Evolutionary conservation across 208 protist species (phyloP).

Genomic region (Leishmania guyanensis): DNA sequence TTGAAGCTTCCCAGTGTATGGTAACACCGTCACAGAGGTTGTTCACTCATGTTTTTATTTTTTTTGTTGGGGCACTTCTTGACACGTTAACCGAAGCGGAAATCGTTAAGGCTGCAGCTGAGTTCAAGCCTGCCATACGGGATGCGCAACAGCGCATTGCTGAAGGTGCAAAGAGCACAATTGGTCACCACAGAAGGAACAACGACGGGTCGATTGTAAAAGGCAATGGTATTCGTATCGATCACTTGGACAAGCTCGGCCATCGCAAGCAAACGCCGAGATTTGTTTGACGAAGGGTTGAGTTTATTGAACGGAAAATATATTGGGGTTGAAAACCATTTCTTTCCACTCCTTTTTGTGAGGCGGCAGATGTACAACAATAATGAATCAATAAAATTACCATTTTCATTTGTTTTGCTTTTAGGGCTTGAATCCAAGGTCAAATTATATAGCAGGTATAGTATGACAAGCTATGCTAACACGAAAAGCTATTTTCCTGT

Average conservation of each 20-base stretch:
- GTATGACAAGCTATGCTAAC: neutral
- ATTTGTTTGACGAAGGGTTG: conserved; percentile 11
- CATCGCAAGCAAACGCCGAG: conserved; percentile 41
- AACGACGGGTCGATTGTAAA: conserved; percentile 17
- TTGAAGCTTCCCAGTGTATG: conserved; percentile 19
- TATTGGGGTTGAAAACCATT: neutral
- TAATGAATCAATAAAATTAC: neutral
- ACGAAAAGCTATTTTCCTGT: neutral
- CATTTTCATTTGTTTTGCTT: neutral
- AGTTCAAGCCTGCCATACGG: conserved; percentile 66
- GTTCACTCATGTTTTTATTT: conserved; percentile 54
- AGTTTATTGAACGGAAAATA: conserved; percentile 4
- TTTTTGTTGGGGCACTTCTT: conserved; percentile 58
- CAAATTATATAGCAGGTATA: neutral
- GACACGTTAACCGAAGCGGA: conserved; percentile 79
- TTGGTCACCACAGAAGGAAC: conserved; percentile 14
- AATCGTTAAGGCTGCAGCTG: conserved; percentile 37
- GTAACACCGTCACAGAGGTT: conserved; percentile 34
- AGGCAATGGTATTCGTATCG: conserved; percentile 71
- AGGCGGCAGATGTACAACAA: neutral
- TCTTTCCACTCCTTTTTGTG: neutral
- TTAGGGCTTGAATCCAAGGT: neutral
- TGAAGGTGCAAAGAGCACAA: conserved; percentile 35
- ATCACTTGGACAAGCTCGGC: conserved; percentile 76
- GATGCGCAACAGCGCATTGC: conserved; percentile 62